Base-by-base conservation (phyloP, 2,329 filamentous ascomycete genomes). In the Botrytis aclada region DNA sequence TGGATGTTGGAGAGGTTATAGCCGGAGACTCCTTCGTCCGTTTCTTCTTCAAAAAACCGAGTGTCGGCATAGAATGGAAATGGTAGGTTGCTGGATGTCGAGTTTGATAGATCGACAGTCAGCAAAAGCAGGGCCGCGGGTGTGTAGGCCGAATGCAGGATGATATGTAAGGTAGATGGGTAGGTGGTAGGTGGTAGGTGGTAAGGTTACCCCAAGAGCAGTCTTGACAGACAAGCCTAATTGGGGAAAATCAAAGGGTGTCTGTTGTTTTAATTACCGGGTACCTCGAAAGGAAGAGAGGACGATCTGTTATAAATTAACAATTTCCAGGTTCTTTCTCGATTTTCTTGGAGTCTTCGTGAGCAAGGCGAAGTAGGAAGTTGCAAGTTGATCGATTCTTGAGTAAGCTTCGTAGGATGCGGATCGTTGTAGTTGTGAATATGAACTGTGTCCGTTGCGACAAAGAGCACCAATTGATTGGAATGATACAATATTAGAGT, bases 1-100 rank as follows among this genome's bases (percentile, higher is more conserved):
- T 92, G 77, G 87, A 86, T 79, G 87, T 88, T 82, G 93, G 90
- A 82, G 89, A 87, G 82, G 90, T 89, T 81, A 87, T 83, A 82
- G 86, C 88, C 80, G 85, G 86, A 80, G 90, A 92, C 86, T 98
- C 94, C 89, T 94, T 97, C 85, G 94, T 97, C 89, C 94, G 92
- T 89, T 97, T 97, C 89, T 97, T 98, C 89, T 98, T 98, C 82
- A 98, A 90, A 82, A 98, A 94, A 84, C 94, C 94, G 87, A 98
- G 89, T 84, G 89, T 93, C 90, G 95, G 96, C 96, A 99, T 98
- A 81, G 78, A 79, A 79, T 79, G 76, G 74, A 77, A 77, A 37
- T 77, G 74, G 73, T 65, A 70, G 70, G 74, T 74, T 76, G 74
- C 72, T 77, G 74, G 75, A 54, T 66, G 73, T 78, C 79, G 77